Evolutionary conservation across 176 grass and related monocot genomes (phyloP).

Genomic region (Zizania latifolia): DNA sequence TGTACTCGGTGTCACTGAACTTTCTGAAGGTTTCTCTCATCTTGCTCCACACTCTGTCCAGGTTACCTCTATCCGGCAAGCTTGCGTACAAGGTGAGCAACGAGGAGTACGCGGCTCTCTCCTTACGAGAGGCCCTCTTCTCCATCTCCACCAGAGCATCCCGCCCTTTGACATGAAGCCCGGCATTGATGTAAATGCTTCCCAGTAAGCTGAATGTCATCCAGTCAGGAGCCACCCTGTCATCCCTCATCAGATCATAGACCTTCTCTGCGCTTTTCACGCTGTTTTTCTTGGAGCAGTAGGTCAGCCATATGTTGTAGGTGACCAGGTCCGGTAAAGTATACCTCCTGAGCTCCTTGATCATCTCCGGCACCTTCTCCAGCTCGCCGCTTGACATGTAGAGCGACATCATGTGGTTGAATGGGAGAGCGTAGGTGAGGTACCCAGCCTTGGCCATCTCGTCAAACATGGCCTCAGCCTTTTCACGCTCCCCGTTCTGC

Average conservation of each 20-base stretch:
- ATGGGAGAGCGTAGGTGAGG: slow-evolving; percentile 56
- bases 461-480: slow-evolving; percentile 66
- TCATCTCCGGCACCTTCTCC: slow-evolving; percentile 48
- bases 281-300: slow-evolving; percentile 56
- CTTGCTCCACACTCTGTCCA: slow-evolving; percentile 61
- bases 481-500: slow-evolving; percentile 38
- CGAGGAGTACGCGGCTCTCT: slow-evolving; percentile 49
- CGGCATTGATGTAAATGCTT: slow-evolving; percentile 60
- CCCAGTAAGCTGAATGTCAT: slow-evolving; percentile 72
- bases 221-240: slow-evolving; percentile 55
- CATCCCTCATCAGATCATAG: slow-evolving; percentile 48
- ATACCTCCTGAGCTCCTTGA: slow-evolving; percentile 60
- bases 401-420: slow-evolving; percentile 85
- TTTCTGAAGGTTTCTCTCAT: slow-evolving; percentile 60
- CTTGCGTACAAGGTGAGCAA: slow-evolving; percentile 63
- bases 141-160: slow-evolving; percentile 65
- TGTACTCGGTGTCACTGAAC: slow-evolving; percentile 64
- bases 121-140: slow-evolving; percentile 53
- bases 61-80: slow-evolving; percentile 58
- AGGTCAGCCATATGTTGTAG: slow-evolving; percentile 70
- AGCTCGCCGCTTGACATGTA: slow-evolving; percentile 59
- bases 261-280: slow-evolving; percentile 48
- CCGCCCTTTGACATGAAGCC: slow-evolving; percentile 42
- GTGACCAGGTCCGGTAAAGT: slow-evolving; percentile 54
- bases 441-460: slow-evolving; percentile 59